A percentile compares a stretch with the other conserved stretches of the same genome.
Evolutionary conservation across 148 eudicot genomes (phyloP).

Genomic region (Heliamphora exappendiculata): DNA sequence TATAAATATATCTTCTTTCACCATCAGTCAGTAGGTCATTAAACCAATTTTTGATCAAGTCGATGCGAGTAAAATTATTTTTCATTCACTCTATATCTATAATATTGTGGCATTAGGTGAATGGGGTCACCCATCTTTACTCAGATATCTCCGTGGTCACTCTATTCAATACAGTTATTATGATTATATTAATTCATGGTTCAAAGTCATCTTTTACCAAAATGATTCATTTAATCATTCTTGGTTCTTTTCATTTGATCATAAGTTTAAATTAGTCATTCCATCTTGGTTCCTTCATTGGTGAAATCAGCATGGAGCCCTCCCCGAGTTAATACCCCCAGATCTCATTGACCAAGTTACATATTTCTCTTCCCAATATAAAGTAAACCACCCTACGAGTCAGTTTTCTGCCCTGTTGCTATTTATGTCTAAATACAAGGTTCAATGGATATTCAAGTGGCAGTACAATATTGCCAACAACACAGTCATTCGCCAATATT

Average conservation of each 20-base stretch:
- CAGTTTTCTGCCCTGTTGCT: background rate
- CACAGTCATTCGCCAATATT: background rate
- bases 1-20: background rate
- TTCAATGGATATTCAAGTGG: background rate
- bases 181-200: background rate
- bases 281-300: background rate
- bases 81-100: background rate
- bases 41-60: too few species aligned
- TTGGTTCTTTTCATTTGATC: background rate
- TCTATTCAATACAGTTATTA: background rate
- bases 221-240: background rate
- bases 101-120: too few species aligned
- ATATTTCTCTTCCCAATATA: background rate
- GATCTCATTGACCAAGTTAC: background rate
- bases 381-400: background rate
- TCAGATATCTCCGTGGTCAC: too few species aligned
- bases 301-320: background rate
- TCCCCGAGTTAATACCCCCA: background rate
- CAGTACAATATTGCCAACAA: background rate
- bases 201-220: background rate
- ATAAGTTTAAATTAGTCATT: background rate
- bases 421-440: background rate
- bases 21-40: background rate
- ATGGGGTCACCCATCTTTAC: background rate
- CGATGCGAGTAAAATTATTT: too few species aligned